These are phyloP conservation scores for Corrigiola litoralis DNA, from an alignment of 179 eudicot species.

Conservation along the genomic window DNA sequence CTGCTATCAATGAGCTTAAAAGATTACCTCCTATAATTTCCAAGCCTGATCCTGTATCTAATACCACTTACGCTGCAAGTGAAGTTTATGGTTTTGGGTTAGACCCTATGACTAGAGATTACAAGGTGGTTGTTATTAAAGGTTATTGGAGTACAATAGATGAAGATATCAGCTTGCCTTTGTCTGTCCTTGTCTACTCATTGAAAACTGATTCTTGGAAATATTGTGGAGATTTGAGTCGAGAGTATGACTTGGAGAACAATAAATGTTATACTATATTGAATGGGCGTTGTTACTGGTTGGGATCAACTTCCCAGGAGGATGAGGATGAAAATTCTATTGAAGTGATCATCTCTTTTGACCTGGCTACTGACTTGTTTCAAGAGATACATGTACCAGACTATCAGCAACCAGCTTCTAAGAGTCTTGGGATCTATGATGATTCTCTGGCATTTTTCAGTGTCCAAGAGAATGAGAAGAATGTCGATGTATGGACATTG, in stretches of 20 bases:
- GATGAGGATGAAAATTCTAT: background rate
- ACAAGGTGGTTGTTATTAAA: slow-evolving; percentile 13
- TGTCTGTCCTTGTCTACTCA: slow-evolving; percentile 14
- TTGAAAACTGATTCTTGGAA: slow-evolving; percentile 17
- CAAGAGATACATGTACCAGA: slow-evolving; percentile 18
- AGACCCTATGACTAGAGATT: slow-evolving; percentile 8
- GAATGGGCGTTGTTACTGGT: slow-evolving; percentile 18
- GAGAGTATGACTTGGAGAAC: background rate
- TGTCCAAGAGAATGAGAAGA: background rate
- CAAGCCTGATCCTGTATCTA: slow-evolving; percentile 8
- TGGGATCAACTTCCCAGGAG: background rate
- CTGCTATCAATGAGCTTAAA: slow-evolving; percentile 8
- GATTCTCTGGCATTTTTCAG: slow-evolving; percentile 9
- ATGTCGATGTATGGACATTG: slow-evolving; percentile 9
- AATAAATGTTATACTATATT: slow-evolving; percentile 7
- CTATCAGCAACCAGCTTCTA: slow-evolving; percentile 1
- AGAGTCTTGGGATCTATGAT: slow-evolving; percentile 8
- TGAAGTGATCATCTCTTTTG: slow-evolving; percentile 8
- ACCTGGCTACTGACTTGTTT: slow-evolving; percentile 11
- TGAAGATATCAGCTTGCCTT: background rate
- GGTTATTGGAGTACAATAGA: background rate
- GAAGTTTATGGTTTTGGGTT: slow-evolving; percentile 18
- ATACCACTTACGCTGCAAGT: background rate
- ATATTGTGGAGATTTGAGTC: slow-evolving; percentile 16
- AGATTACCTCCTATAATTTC: background rate